Evolutionary conservation across 345 rosid species (phyloP), one percentile per base, ranked within the genome.

Genomic region (Populus euphratica): DNA sequence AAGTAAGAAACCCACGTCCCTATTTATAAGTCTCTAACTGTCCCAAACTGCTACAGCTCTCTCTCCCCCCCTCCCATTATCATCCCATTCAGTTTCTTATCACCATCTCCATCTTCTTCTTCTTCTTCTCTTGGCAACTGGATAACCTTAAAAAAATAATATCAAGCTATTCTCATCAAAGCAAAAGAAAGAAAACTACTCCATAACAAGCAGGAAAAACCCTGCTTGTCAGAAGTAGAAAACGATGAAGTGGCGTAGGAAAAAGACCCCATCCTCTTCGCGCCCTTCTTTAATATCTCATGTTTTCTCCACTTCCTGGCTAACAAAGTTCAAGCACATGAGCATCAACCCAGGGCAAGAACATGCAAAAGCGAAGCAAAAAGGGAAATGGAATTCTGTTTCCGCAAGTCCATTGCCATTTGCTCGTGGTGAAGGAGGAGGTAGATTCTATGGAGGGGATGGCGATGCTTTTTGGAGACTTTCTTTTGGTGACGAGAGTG

Each of bases 181-280:
- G 18, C 27, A 17, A 67, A 23, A 27, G 29, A 33, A 71, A 72
- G 56, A 39, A 23, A 38, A 63, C 63, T 16, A 64, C 68, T 27
- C 12, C 2, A 65, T 27, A 13, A 63, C 21, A 56, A 56, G 2
- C 63, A 61, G 29, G 68, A 62, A 80, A 39, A 68, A 18, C 67
- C 52, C 71, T 20, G 9, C 78, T 29, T 6, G 29, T 69, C 70
- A 73, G 50, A n/a, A 25, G 52, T 9, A 64, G 47, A 65, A 41
- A 50, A 86, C 64, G 67, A 90, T 93, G 95, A 92, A 79, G 89
- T 91, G 90, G 96, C 89, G 92, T 76, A 83, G 81, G 71, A 88
- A 90, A 76, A 88, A 80, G 72, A 63, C 79, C 70, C 54, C 88
- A 73, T 79, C 87, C 6, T 70, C 85, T 2, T 74, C 90, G 77